Base-by-base conservation (phyloP, 2,329 filamentous ascomycete species). In the Clonostachys sp. region DNA sequence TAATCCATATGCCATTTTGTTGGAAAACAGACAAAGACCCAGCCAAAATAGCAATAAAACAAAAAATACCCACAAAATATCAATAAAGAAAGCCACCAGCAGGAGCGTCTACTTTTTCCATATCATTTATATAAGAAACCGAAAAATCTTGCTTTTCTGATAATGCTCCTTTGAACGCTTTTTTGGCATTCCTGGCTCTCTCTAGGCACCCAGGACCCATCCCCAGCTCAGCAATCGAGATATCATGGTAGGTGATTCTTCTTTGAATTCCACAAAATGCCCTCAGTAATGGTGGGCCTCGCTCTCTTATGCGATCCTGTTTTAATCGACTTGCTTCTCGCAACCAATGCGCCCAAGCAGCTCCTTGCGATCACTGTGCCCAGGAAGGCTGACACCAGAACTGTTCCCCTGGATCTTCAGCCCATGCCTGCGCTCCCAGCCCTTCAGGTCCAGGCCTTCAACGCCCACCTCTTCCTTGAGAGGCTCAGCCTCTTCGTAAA, bases 291-390 rank as follows among this genome's bases (percentile, higher is more conserved):
- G 24, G 24, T 9, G 24, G 13, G n/a, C 17, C 12, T 38, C 14
- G 18, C 30, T 30, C 24, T 30, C 24, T 30, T 30, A 2, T 30
- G 24, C 24, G 24, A 30, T 30, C 12, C 39, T 47, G 35, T 44
- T 58, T 58, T 57, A 70, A 17, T 82, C 77, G 47, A 81, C 73
- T 61, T 82, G 86, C 73, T 90, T 90, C 65, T 91, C 87, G 64
- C 89, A 94, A 44, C 89, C 89, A 59, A 94, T 94, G 46, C 89
- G 77, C 41, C 87, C 87, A 46, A 94, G 74, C 54, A 94, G 72
- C 63, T 91, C 89, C 72, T 92, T 94, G 56, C 85, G 80, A 64
- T 89, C 86, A 57, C 84, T 85, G 64, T 86, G 83, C 20, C 86
- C 80, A 16, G 82, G 79, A 46, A 90, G 74, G 57, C 83, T 87